These are phyloP conservation scores for Paramecium pentaurelia DNA, from an alignment of 73 alveolate genomes.

Conservation along the genomic window DNA sequence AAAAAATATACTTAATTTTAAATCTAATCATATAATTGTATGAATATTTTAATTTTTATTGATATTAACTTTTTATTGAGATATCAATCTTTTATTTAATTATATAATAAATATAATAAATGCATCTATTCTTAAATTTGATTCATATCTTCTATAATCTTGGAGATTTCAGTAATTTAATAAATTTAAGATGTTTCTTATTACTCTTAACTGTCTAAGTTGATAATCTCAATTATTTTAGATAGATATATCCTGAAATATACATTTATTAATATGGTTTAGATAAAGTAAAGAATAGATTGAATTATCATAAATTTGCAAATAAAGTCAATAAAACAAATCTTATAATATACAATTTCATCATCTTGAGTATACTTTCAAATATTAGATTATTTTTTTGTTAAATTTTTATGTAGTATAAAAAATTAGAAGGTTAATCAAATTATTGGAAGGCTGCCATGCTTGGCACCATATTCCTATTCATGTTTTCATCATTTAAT, in stretches of 20 bases:
- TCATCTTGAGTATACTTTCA: background rate
- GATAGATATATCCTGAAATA: too few species aligned
- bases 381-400: background rate
- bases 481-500: conserved; percentile 56
- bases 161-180: background rate
- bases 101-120: too few species aligned
- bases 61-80: background rate
- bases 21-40: background rate
- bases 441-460: conserved; percentile 19
- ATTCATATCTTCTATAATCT: background rate
- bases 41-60: too few species aligned
- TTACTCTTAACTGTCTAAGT: background rate
- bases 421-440: background rate
- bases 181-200: background rate
- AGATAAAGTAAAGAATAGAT: too few species aligned
- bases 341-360: too few species aligned
- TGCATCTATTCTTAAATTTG: background rate
- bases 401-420: background rate
- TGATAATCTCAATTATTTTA: too few species aligned
- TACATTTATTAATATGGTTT: too few species aligned
- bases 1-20: background rate
- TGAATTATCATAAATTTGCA: too few species aligned
- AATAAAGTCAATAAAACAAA: too few species aligned
- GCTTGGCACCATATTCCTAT: conserved; percentile 28
- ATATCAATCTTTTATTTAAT: background rate